Conservation (phyloP, 441 rosid genomes). For the Pelargonium australe region DNA sequence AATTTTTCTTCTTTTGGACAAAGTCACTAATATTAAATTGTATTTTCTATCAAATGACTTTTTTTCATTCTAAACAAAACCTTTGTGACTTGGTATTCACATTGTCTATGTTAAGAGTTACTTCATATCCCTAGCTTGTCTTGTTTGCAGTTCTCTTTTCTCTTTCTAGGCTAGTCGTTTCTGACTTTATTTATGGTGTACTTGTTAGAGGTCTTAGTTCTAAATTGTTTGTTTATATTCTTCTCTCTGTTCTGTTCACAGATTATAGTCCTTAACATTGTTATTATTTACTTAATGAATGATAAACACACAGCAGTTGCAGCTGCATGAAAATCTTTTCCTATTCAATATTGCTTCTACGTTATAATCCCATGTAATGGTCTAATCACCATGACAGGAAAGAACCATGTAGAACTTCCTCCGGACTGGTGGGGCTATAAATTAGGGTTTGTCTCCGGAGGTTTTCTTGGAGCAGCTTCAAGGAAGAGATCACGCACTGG, state of each 20-base stretch:
- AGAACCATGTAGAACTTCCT: slow-evolving; percentile 34
- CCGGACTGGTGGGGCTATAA: slow-evolving; percentile 92
- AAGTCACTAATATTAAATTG: not conserved
- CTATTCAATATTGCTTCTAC: not conserved
- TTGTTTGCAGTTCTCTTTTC: not conserved
- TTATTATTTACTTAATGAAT: too few species aligned
- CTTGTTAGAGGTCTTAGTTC: not conserved
- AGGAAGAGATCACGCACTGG: slow-evolving; percentile 38
- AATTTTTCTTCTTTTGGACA: not conserved
- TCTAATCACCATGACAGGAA: slow-evolving; percentile 39
- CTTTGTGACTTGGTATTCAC: not conserved
- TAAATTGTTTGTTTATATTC: not conserved
- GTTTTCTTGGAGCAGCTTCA: slow-evolving; percentile 74
- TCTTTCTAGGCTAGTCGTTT: not conserved
- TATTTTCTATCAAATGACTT: not conserved
- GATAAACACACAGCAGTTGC: not conserved
- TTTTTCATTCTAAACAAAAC: not conserved
- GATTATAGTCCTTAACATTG: not conserved
- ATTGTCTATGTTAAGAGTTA: not conserved
- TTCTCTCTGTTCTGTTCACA: not conserved
- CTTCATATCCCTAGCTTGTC: not conserved
- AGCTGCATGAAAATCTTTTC: not conserved
- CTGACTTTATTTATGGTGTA: not conserved
- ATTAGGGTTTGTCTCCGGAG: slow-evolving; percentile 82
- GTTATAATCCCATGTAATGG: not conserved